These are phyloP conservation scores for Fusarium piperis DNA, from an alignment of 2,329 filamentous ascomycete genomes.

Conservation along the genomic window DNA sequence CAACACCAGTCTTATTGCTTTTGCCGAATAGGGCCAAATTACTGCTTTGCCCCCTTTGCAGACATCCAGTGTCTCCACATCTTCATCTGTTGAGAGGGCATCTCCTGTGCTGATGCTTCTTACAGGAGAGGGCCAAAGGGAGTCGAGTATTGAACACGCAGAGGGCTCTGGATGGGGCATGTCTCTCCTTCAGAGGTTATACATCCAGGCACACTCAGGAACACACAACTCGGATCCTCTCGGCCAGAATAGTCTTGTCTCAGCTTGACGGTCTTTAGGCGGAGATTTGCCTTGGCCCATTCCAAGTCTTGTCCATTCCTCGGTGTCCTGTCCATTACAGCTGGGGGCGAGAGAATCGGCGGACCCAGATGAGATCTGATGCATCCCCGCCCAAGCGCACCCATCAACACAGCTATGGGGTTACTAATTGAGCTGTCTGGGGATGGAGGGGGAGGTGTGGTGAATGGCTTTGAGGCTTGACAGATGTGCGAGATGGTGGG, in stretches of 20 bases:
- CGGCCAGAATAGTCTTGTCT: slow-evolving; percentile 43
- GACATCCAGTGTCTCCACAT: slow-evolving; percentile 25
- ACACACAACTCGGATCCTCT: slow-evolving; percentile 31
- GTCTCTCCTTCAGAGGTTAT: slow-evolving; percentile 20
- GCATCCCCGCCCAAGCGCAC: slow-evolving; percentile 13
- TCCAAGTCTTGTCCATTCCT: slow-evolving; percentile 41
- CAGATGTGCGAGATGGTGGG: slow-evolving; percentile 22
- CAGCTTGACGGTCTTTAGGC: slow-evolving; percentile 38
- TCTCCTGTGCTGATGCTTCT: slow-evolving; percentile 4
- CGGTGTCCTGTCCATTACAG: slow-evolving; percentile 28
- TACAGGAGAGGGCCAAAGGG: slow-evolving; percentile 11
- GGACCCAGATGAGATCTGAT: slow-evolving; percentile 13
- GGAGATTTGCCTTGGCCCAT: slow-evolving; percentile 40
- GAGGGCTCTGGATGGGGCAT: slow-evolving; percentile 21
- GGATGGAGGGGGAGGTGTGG: slow-evolving; percentile 8
- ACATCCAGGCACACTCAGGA: slow-evolving; percentile 32
- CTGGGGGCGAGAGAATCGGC: slow-evolving; percentile 35
- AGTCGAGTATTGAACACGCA: slow-evolving; percentile 21
- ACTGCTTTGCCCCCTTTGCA: slow-evolving; percentile 8
- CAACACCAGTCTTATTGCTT: slow-evolving; percentile 23
- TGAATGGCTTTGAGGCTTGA: slow-evolving; percentile 6
- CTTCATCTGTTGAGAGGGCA: slow-evolving; percentile 31
- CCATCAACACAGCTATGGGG: not conserved
- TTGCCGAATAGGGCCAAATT: slow-evolving; percentile 25
- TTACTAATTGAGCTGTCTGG: not conserved